Conservation (phyloP, 2,329 filamentous ascomycete species). For the Neofusicoccum ribis region DNA sequence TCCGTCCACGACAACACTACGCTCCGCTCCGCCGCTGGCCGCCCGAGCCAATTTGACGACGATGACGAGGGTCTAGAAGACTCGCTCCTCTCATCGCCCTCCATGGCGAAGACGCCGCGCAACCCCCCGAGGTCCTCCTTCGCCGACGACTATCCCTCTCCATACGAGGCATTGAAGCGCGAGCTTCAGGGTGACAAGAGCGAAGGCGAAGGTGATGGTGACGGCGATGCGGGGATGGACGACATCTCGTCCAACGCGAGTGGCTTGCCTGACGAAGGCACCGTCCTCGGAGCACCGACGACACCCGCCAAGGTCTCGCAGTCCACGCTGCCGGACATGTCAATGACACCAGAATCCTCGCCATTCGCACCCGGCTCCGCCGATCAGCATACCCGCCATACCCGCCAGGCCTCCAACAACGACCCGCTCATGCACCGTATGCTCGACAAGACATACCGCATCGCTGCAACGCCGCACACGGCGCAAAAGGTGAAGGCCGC, state of each 20-base stretch:
- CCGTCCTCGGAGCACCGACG: slow-evolving; percentile 28
- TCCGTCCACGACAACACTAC: slow-evolving; percentile 39
- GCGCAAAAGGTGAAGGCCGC: slow-evolving; percentile 57
- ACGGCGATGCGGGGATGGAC: background rate
- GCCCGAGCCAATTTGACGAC: slow-evolving; percentile 32
- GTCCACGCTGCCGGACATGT: slow-evolving; percentile 42
- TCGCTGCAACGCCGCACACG: slow-evolving; percentile 86
- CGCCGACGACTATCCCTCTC: slow-evolving; percentile 69
- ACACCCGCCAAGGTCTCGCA: slow-evolving; percentile 37
- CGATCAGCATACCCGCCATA: slow-evolving; percentile 40
- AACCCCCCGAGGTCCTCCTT: slow-evolving; percentile 41
- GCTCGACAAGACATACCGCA: slow-evolving; percentile 92
- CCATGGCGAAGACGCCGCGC: slow-evolving; percentile 56
- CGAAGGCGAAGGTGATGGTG: slow-evolving; percentile 35
- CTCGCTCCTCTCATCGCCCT: slow-evolving; percentile 65
- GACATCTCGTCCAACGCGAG: slow-evolving; percentile 28
- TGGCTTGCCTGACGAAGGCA: slow-evolving; percentile 28
- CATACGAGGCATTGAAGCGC: slow-evolving; percentile 72
- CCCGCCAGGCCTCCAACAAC: slow-evolving; percentile 47
- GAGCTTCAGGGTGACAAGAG: slow-evolving; percentile 55
- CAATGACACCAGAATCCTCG: slow-evolving; percentile 48
- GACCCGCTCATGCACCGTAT: slow-evolving; percentile 86
- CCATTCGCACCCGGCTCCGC: slow-evolving; percentile 50
- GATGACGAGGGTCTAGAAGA: slow-evolving; percentile 48
- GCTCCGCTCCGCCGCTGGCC: slow-evolving; percentile 38